Percentiles rank a stretch among this genome's conserved stretches.
Evolutionary conservation across 805 yeast species (phyloP).

Genomic region (Starmerella roubikii): DNA sequence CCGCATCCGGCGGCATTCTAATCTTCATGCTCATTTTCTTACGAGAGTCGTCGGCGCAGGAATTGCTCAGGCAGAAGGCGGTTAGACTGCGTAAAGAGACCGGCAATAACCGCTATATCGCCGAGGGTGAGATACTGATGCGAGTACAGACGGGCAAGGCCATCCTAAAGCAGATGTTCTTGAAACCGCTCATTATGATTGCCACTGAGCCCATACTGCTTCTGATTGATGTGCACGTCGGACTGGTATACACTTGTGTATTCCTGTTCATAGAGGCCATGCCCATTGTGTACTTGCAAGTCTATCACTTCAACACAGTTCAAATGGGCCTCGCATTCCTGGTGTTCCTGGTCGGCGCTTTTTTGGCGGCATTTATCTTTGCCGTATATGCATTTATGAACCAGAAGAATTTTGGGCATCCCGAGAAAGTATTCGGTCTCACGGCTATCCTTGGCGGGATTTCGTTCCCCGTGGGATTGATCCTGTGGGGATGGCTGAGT

Average conservation of each 20-base stretch:
- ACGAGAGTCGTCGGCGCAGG: slow-evolving; percentile 38
- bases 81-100: slow-evolving; percentile 35
- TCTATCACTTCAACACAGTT: slow-evolving; percentile 35
- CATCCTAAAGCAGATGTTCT: slow-evolving; percentile 15
- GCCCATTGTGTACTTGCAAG: slow-evolving; percentile 39
- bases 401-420: slow-evolving; percentile 1
- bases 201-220: slow-evolving; percentile 42
- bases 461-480: slow-evolving; percentile 37
- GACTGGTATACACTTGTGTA: slow-evolving; percentile 38
- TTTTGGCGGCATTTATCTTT: slow-evolving; percentile 26
- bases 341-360: slow-evolving; percentile 35
- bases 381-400: slow-evolving; percentile 1
- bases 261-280: slow-evolving; percentile 50
- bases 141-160: neutral
- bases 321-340: slow-evolving; percentile 37
- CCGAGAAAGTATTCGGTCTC: slow-evolving; percentile 16
- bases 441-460: slow-evolving; percentile 32
- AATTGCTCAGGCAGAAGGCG: slow-evolving; percentile 37
- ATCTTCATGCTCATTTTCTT: slow-evolving; percentile 30
- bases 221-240: slow-evolving; percentile 38
- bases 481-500: slow-evolving; percentile 48
- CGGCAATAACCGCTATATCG: slow-evolving; percentile 11
- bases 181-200: slow-evolving; percentile 35
- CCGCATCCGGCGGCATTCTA: slow-evolving; percentile 29
- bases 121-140: slow-evolving; percentile 15